Evolutionary conservation across 805 yeast genomes (phyloP).

Genomic region (Cephaloascus fragrans): DNA sequence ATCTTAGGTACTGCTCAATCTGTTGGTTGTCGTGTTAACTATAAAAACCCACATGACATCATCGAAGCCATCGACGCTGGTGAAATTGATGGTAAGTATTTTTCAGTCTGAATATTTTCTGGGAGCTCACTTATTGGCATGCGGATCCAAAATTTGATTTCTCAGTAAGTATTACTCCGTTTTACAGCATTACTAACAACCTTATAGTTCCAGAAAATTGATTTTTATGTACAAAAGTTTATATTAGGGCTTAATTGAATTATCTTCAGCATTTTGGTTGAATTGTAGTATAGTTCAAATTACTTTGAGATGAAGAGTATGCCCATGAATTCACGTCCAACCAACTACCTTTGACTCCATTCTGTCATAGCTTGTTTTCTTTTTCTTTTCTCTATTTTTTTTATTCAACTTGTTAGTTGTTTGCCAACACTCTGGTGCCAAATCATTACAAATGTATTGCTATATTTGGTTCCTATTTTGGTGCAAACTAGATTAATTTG

Average conservation of each 20-base stretch:
- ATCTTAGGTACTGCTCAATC: conserved; percentile 99
- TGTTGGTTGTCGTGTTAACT: conserved; percentile 98
- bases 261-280: not conserved
- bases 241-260: conserved; percentile 21
- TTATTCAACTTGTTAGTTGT: conserved; percentile 21
- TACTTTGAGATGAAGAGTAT: too few relatives aligned
- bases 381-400: not conserved
- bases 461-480: conserved; percentile 79
- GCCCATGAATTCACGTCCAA: too few relatives aligned
- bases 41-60: conserved; percentile 98
- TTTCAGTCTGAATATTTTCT: too few relatives aligned
- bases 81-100: conserved; percentile 73
- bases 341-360: too few relatives aligned
- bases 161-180: too few relatives aligned
- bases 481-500: conserved; percentile 72
- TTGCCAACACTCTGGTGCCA: conserved; percentile 94
- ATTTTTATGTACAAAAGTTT: conserved; percentile 28
- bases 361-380: too few relatives aligned
- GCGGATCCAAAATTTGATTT: conserved; percentile 19
- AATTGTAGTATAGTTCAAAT: not conserved
- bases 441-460: conserved; percentile 23
- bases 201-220: conserved; percentile 60
- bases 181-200: conserved; percentile 5
- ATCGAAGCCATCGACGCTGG: conserved; percentile 98
- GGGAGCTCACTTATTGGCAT: conserved; percentile 1